A percentile compares a stretch with the other conserved stretches of the same genome.
These are phyloP conservation scores for Rutstroemia sp. DNA, from an alignment of 2,329 filamentous ascomycete genomes.

Conservation along the genomic window DNA sequence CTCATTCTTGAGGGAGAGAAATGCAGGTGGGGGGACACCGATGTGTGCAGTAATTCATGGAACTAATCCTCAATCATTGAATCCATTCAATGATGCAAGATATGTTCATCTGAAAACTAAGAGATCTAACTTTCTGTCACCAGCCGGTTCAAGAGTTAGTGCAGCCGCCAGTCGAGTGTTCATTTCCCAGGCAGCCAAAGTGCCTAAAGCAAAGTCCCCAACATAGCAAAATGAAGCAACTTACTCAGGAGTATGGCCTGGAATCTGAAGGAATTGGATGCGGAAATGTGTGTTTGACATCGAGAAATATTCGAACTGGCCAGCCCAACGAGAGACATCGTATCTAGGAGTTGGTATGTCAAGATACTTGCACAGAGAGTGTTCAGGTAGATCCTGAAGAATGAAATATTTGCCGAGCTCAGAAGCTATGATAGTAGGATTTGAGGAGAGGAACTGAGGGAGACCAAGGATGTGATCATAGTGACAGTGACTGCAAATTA, in stretches of 20 bases:
- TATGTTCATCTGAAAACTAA: no score
- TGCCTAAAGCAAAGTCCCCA: no score
- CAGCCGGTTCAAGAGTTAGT: no score
- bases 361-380: constrained; percentile 35
- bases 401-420: constrained; percentile 34
- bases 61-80: no score
- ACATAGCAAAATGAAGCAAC: constrained; percentile 14
- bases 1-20: constrained; percentile 10
- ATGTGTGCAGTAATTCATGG: no score
- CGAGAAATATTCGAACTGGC: constrained; percentile 30
- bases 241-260: constrained; percentile 40
- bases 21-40: constrained; percentile 9
- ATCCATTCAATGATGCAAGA: no score
- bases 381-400: constrained; percentile 31
- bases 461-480: constrained; percentile 35
- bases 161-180: no score
- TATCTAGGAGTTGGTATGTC: constrained; percentile 34
- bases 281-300: constrained; percentile 24
- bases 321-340: constrained; percentile 34
- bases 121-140: no score
- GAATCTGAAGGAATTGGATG: constrained; percentile 37
- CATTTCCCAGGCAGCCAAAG: no score
- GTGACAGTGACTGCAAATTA: constrained; percentile 41
- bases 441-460: constrained; percentile 17
- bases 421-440: constrained; percentile 29